Percentiles rank a stretch among this genome's conserved stretches.
Conservation (phyloP, 805 yeast species). For the Helenozyma rhizophorensis region DNA sequence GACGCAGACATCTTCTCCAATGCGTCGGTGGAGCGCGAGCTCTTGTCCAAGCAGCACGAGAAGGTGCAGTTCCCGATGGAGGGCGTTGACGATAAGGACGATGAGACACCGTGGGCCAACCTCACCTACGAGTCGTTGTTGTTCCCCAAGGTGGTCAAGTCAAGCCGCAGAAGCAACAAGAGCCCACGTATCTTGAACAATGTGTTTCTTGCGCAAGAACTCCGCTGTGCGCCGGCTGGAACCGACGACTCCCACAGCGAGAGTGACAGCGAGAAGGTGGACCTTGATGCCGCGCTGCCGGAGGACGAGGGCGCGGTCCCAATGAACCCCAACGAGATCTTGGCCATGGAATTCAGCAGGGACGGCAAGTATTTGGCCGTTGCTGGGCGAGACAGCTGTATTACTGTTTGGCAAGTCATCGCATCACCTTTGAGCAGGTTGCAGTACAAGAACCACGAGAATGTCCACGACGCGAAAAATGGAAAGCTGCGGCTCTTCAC, state of each 20-base stretch:
- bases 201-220: slow-evolving; percentile 64
- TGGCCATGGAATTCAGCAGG: slow-evolving; percentile 65
- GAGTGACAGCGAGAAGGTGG: slow-evolving; percentile 11
- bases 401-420: slow-evolving; percentile 77
- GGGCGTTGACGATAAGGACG: slow-evolving; percentile 4
- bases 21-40: slow-evolving; percentile 2
- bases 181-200: slow-evolving; percentile 46
- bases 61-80: slow-evolving; percentile 15
- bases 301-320: slow-evolving; percentile 4
- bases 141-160: slow-evolving; percentile 54
- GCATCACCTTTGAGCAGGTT: slow-evolving; percentile 66
- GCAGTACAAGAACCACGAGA: slow-evolving; percentile 30
- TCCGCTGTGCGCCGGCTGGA: slow-evolving; percentile 5
- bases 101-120: slow-evolving; percentile 26
- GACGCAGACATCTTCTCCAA: slow-evolving; percentile 9
- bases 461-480: slow-evolving; percentile 9
- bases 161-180: slow-evolving; percentile 42
- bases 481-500: slow-evolving; percentile 20
- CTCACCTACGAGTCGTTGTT: slow-evolving; percentile 35
- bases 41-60: slow-evolving; percentile 6
- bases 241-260: slow-evolving; percentile 20
- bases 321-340: slow-evolving; percentile 47
- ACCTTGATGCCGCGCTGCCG: no score
- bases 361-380: slow-evolving; percentile 84
- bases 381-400: slow-evolving; percentile 70